A percentile compares a stretch with the other conserved stretches of the same genome.
phyloP scores from a whole-genome alignment of 108 stramenopile genomes.

The Chaetoceros muelleri region DNA sequence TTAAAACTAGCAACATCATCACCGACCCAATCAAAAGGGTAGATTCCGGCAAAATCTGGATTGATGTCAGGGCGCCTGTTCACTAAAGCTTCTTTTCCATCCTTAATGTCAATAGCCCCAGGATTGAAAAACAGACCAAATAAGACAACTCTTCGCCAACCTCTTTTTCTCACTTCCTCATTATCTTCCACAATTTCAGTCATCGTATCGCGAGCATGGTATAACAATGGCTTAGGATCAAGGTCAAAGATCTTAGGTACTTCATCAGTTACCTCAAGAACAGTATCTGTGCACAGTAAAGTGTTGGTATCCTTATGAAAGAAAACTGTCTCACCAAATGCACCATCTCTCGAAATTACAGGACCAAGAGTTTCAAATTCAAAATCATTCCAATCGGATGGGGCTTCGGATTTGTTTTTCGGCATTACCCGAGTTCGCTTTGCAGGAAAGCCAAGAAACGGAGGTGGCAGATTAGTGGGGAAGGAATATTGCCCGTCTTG shows the following conservation, averaged over 20 bases:
- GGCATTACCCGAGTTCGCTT: constrained; percentile 50
- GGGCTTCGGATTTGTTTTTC: constrained; percentile 33
- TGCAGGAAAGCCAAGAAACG: constrained; percentile 76
- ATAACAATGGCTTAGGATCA: constrained; percentile 80
- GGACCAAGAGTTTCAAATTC: constrained; percentile 74
- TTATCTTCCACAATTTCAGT: constrained; percentile 72
- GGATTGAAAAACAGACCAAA: constrained; percentile 91
- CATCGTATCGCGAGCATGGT: constrained; percentile 84
- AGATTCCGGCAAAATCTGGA: constrained; percentile 69
- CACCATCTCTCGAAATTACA: constrained; percentile 80
- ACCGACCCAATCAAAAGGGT: constrained; percentile 76
- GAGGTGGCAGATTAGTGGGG: constrained; percentile 60
- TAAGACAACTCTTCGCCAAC: constrained; percentile 80
- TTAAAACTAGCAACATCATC: constrained; percentile 72
- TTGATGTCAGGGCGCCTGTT: constrained; percentile 77
- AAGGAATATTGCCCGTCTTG: constrained; percentile 84
- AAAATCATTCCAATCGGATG: constrained; percentile 68
- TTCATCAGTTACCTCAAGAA: constrained; percentile 76
- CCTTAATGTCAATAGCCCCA: constrained; percentile 63
- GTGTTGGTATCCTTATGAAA: constrained; percentile 78
- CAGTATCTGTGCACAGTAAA: constrained; percentile 82
- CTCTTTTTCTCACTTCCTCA: constrained; percentile 58
- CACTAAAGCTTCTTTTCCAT: constrained; percentile 43
- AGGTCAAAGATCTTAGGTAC: constrained; percentile 69
- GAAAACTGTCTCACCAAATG: constrained; percentile 90